These are phyloP conservation scores for Amanita polypyramis DNA, from an alignment of 768 basidiomycete genomes.

Conservation along the genomic window DNA sequence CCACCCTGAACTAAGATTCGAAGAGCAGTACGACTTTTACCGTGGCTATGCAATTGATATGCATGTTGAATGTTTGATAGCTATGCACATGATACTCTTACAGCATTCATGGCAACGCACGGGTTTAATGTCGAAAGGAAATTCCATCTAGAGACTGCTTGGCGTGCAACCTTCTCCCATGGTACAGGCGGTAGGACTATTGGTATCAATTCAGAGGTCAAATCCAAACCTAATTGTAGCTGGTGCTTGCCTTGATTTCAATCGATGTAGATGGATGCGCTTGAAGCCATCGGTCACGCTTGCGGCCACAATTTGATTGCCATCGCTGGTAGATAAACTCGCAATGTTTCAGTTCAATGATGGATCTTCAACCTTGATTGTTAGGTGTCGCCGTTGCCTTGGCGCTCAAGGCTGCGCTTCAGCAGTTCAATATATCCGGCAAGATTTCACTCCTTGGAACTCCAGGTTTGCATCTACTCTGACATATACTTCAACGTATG, in stretches of 20 bases:
- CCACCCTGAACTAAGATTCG: slow-evolving; percentile 58
- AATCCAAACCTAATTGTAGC: slow-evolving; percentile 2
- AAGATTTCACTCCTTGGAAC: slow-evolving; percentile 69
- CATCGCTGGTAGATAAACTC: slow-evolving; percentile 32
- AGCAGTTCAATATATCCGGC: slow-evolving; percentile 52
- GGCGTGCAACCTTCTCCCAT: slow-evolving; percentile 58
- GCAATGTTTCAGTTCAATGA: not conserved
- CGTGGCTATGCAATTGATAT: not conserved
- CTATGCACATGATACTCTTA: slow-evolving; percentile 62
- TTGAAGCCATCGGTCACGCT: slow-evolving; percentile 54
- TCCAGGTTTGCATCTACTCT: slow-evolving; percentile 38
- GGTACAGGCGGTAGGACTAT: slow-evolving; percentile 60
- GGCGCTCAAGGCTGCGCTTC: slow-evolving; percentile 54
- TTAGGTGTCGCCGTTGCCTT: slow-evolving; percentile 62
- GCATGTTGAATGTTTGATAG: slow-evolving; percentile 20
- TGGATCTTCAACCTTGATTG: not conserved
- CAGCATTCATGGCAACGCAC: slow-evolving; percentile 52
- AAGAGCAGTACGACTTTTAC: slow-evolving; percentile 45
- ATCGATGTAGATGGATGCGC: slow-evolving; percentile 46
- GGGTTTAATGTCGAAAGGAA: slow-evolving; percentile 57
- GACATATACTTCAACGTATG: not conserved
- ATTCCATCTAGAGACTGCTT: slow-evolving; percentile 60
- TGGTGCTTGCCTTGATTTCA: not conserved
- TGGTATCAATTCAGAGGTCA: slow-evolving; percentile 71
- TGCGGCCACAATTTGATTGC: slow-evolving; percentile 84